These are phyloP conservation scores for Solanum hybrid DNA, from an alignment of 305 asterid genomes.

Conservation along the genomic window DNA sequence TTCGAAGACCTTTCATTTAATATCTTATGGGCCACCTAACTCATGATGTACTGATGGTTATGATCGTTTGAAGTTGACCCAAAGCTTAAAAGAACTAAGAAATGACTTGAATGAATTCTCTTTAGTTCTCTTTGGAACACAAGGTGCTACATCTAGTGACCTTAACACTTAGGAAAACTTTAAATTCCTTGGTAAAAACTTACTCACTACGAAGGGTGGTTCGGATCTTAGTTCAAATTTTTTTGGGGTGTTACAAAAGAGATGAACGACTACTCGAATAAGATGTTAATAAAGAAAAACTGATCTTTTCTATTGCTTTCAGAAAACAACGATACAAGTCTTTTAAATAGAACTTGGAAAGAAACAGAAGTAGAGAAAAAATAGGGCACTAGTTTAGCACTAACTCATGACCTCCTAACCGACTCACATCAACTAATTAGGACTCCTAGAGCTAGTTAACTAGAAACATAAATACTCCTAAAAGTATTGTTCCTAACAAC, in stretches of 20 bases:
- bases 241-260: background rate
- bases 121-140: no score
- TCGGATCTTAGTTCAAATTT: background rate
- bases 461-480: background rate
- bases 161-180: background rate
- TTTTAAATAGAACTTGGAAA: background rate
- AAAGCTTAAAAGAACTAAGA: no score
- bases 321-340: background rate
- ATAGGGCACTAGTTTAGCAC: background rate
- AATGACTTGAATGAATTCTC: no score
- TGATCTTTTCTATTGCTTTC: background rate
- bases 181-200: background rate
- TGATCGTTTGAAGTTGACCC: no score
- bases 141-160: background rate
- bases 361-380: background rate
- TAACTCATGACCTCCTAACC: background rate
- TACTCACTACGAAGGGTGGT: background rate
- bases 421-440: background rate
- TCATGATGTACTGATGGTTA: no score
- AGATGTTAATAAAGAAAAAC: background rate
- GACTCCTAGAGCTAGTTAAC: background rate
- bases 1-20: no score
- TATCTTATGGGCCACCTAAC: no score
- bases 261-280: background rate
- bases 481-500: background rate